Evolutionary conservation across 768 basidiomycete genomes (phyloP), one percentile per base, ranked within the genome.

Genomic region (Mycena chlorophos): DNA sequence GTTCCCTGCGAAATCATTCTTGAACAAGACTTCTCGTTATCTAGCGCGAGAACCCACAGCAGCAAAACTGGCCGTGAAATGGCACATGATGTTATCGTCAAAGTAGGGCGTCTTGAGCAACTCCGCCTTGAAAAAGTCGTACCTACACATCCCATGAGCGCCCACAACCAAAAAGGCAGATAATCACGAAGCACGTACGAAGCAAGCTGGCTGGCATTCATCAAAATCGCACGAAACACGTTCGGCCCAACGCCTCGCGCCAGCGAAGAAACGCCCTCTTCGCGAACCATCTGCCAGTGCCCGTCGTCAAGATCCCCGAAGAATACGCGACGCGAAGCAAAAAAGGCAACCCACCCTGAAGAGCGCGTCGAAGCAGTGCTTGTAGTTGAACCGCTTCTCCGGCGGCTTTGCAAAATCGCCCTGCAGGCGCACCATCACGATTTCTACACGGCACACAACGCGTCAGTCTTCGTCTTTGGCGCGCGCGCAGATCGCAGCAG

Each of bases 161-260:
- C 12, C 26, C 47, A 13, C 22, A 26, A 45, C 30, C 47, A 14
- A 19, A 22, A 27, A 60, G 38, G 19, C 17, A 45, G 22, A 30
- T 28, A 42, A 17, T 31, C 27, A 27, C 29, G 38, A 13, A 19
- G 28, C 4, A 77, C 89, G 68, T 68, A 91, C 85, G 91, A 92
- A 1, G 91, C 93, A 23, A 95, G 84, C 69, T 96, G 93, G 73
- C 87, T 89, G 47, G 91, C 90, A 69, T 94, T 95, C 92, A 94
- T 94, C 58, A 95, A 70, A 14, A 94, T 66, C 1, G 92, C 88
- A 68, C 93, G 82, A 68, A 94, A 87, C 5, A 93, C 85, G 63
- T 96, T 96, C 0, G 94, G 94, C 3, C 80, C 85, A 4, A 89
- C 78, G 22, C 94, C 94, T 27, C 93, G 84, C 17, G 70, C 75